Percentiles rank a stretch among this genome's conserved stretches.
These are phyloP conservation scores for Kurtzmaniella cleridarum DNA, from an alignment of 805 yeast species.

Conservation along the genomic window DNA sequence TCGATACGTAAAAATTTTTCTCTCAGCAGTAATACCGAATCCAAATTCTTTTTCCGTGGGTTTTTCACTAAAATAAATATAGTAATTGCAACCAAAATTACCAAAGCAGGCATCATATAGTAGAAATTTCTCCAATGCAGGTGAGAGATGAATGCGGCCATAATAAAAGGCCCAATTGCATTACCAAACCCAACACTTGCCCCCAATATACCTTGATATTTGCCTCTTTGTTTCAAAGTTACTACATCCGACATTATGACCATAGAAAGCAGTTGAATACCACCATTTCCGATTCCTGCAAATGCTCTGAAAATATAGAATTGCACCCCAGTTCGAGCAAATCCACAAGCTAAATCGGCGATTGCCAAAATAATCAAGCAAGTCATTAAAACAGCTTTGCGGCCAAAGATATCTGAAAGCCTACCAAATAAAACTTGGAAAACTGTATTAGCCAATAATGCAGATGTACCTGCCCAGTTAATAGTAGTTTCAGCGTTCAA, in stretches of 20 bases:
- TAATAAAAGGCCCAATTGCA: slow-evolving; percentile 50
- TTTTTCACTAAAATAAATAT: slow-evolving; percentile 28
- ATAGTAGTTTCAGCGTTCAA: slow-evolving; percentile 40
- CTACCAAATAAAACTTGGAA: slow-evolving; percentile 74
- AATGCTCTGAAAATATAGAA: slow-evolving; percentile 47
- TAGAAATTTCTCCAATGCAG: slow-evolving; percentile 50
- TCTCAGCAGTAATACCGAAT: slow-evolving; percentile 22
- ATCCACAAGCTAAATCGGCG: slow-evolving; percentile 41
- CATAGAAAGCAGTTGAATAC: slow-evolving; percentile 45
- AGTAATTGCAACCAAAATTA: slow-evolving; percentile 22
- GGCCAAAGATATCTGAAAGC: slow-evolving; percentile 59
- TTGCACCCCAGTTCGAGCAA: slow-evolving; percentile 37
- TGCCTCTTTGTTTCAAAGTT: slow-evolving; percentile 47
- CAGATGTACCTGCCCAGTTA: slow-evolving; percentile 71
- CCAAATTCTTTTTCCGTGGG: slow-evolving; percentile 17
- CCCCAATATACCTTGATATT: slow-evolving; percentile 52
- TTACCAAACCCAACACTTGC: slow-evolving; percentile 44
- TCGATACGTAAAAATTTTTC: slow-evolving; percentile 45
- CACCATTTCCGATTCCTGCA: slow-evolving; percentile 59
- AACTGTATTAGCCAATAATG: slow-evolving; percentile 62
- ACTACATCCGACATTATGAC: slow-evolving; percentile 54
- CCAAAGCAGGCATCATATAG: slow-evolving; percentile 40
- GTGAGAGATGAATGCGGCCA: slow-evolving; percentile 42
- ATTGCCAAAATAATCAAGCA: slow-evolving; percentile 42
- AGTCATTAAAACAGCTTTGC: slow-evolving; percentile 39